These are phyloP conservation scores for thale cress (Arabidopsis thaliana) DNA, from an alignment of 345 rosid genomes.

Conservation along the genomic window DNA sequence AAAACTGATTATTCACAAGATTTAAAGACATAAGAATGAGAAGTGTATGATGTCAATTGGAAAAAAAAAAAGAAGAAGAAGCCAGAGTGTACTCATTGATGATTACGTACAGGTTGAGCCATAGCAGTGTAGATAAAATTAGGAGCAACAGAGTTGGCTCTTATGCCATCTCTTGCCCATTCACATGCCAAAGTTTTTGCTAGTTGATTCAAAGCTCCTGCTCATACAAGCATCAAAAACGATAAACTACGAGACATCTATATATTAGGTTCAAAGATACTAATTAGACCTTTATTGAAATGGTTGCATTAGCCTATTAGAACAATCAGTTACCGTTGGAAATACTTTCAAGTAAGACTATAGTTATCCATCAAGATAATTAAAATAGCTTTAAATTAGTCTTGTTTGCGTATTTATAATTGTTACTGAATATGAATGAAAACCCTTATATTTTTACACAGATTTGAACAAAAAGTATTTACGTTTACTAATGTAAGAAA, in stretches of 20 bases:
- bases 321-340: background rate
- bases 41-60: background rate
- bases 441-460: background rate
- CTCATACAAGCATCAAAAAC: background rate
- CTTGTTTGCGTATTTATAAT: no score
- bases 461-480: background rate
- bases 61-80: background rate
- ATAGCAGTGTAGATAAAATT: background rate
- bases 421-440: background rate
- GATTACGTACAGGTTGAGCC: slow-evolving; percentile 12
- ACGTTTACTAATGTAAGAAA: background rate
- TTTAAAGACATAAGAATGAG: background rate
- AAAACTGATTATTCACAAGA: slow-evolving; percentile 15
- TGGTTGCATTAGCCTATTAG: no score
- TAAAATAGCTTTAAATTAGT: background rate
- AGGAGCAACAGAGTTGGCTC: slow-evolving; percentile 30
- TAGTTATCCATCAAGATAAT: background rate
- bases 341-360: background rate
- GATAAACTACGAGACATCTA: background rate
- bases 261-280: background rate
- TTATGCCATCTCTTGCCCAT: slow-evolving; percentile 34
- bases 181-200: slow-evolving; percentile 32
- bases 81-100: background rate
- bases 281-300: background rate
- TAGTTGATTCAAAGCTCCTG: slow-evolving; percentile 30